Evolutionary conservation across 2,329 filamentous ascomycete genomes (phyloP).

Genomic region (Fusarium nygamai): DNA sequence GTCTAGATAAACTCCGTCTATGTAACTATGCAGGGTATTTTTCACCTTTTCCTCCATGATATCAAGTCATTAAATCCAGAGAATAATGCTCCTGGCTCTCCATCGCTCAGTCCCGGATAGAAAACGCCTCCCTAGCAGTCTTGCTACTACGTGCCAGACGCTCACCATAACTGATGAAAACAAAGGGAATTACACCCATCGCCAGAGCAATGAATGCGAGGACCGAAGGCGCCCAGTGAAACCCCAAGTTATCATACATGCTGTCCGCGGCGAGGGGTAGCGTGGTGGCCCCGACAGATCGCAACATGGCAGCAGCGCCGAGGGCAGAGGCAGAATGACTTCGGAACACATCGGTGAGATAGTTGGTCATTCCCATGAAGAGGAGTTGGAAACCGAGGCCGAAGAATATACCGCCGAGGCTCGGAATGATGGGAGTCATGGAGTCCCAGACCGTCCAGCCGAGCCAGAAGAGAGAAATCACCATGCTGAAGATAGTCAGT

Average conservation of each 20-base stretch:
- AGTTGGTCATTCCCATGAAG: slow-evolving; percentile 51
- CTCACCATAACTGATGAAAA: slow-evolving; percentile 47
- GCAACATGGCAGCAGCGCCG: slow-evolving; percentile 47
- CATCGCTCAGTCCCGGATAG: slow-evolving; percentile 20
- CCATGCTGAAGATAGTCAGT: slow-evolving; percentile 52
- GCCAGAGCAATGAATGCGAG: slow-evolving; percentile 45
- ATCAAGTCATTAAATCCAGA: neutral
- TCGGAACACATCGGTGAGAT: slow-evolving; percentile 48
- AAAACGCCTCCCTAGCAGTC: slow-evolving; percentile 37
- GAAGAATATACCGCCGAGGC: slow-evolving; percentile 56
- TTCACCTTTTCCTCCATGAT: neutral
- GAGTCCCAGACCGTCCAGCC: slow-evolving; percentile 63
- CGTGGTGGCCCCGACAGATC: slow-evolving; percentile 47
- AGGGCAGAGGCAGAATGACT: slow-evolving; percentile 49
- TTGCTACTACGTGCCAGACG: slow-evolving; percentile 44
- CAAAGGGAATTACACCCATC: slow-evolving; percentile 48
- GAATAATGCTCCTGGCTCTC: neutral
- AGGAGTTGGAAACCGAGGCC: slow-evolving; percentile 48
- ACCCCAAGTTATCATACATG: slow-evolving; percentile 47
- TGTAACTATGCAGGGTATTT: neutral
- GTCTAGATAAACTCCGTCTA: slow-evolving; percentile 2
- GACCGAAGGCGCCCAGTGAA: slow-evolving; percentile 51
- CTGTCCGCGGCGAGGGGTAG: slow-evolving; percentile 46
- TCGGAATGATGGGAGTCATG: slow-evolving; percentile 49
- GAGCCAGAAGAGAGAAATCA: slow-evolving; percentile 68